Base-by-base conservation (phyloP, 2,329 filamentous ascomycete genomes). In the Xylariaceae sp. region DNA sequence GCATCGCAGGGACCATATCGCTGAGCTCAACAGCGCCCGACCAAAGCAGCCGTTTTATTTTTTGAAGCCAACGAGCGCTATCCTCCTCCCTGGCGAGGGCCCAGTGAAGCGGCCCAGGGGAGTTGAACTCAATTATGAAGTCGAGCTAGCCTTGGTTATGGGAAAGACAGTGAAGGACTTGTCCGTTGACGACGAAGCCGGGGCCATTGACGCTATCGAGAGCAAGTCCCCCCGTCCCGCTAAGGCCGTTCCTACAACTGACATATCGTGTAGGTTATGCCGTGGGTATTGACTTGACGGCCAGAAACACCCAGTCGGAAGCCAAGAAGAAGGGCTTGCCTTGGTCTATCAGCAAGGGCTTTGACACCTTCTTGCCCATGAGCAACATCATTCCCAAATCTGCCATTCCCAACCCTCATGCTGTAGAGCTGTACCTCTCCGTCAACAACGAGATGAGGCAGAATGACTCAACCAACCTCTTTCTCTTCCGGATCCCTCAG, bases 11-110 rank as follows among this genome's bases (percentile, higher is more conserved):
- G 94, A 96, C 75, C 94, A 99, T 77, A 88, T 97, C 72, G 85
- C 88, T 64, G 94, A 99, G 79, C 84, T 99, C 67, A 92, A 92
- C 76, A 96, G 88, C 75, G 81, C 82, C 61, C 86, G 86, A 65
- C 94, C 94, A 54, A 95, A 94, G 75, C 92, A 97, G 76, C 94
- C 94, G 30, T 97, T 99, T 79, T 99, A 97, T 86, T 99, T 99
- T 82, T 84, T 97, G 68, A 99, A 99, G 82, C 94, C 94, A 1
- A 78, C 92, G 0, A 90, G 89, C 47, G 90, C 92, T 2, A 90
- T 99, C 67, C 83, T 97, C 3, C 81, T 89, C 18, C 91, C 91
- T 0, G 83, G 85, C 34, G 83, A 86, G 58, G 92, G 92, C 0
- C 88, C 92, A 2, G 86, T 96, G 52, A 82, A 96, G 67, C 85